phyloP scores from a whole-genome alignment of 2,329 filamentous ascomycete species.

The Colletotrichum graminicola region DNA sequence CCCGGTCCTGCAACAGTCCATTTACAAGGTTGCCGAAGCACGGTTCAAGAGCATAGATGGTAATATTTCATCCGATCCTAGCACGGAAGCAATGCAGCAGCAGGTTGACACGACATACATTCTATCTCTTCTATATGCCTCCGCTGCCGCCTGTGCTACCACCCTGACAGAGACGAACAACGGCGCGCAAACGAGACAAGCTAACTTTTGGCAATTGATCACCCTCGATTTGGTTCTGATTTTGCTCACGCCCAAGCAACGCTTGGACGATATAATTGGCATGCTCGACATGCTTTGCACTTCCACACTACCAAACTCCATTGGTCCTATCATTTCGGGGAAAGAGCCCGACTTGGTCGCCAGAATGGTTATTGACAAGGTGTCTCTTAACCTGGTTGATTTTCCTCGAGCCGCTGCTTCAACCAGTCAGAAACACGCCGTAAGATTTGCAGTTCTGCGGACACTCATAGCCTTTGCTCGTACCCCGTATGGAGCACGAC shows the following conservation, averaged over 20 bases:
- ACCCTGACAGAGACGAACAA: constrained; percentile 49
- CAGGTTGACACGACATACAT: constrained; percentile 74
- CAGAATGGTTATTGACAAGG: constrained; percentile 68
- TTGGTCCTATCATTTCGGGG: constrained; percentile 72
- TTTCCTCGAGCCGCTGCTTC: constrained; percentile 59
- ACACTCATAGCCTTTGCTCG: constrained; percentile 71
- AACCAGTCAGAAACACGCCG: constrained; percentile 55
- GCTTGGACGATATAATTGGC: constrained; percentile 70
- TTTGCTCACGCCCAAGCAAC: constrained; percentile 76
- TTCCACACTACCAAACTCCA: constrained; percentile 71
- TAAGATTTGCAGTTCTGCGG: constrained; percentile 62
- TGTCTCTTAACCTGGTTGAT: constrained; percentile 73
- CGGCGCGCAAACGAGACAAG: constrained; percentile 49
- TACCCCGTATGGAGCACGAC: constrained; percentile 71
- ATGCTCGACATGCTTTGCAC: constrained; percentile 76
- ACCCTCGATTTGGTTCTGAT: constrained; percentile 75
- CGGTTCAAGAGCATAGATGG: constrained; percentile 64
- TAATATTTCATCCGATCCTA: constrained; percentile 54
- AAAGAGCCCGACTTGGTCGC: constrained; percentile 59
- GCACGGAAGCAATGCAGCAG: constrained; percentile 54
- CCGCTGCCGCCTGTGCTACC: constrained; percentile 71
- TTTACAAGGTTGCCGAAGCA: constrained; percentile 69
- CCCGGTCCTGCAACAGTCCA: constrained; percentile 68
- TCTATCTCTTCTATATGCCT: constrained; percentile 74
- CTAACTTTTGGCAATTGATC: constrained; percentile 75